These are phyloP conservation scores for Arctium minus DNA, from an alignment of 129 eudicot genomes.

Conservation along the genomic window DNA sequence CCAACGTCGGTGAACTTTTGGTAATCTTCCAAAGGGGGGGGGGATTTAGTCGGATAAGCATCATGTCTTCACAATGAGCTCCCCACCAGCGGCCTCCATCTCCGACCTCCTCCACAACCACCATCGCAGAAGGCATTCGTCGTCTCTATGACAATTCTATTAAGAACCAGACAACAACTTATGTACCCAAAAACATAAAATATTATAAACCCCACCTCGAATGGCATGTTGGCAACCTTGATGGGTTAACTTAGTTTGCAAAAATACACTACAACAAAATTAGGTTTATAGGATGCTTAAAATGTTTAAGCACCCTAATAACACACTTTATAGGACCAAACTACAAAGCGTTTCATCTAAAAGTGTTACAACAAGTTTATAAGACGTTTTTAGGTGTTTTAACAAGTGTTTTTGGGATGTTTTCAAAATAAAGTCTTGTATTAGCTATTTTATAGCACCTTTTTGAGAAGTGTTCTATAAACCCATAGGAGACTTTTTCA, in stretches of 20 bases:
- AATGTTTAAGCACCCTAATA: too few relatives aligned
- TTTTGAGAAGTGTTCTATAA: too few relatives aligned
- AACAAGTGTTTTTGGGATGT: too few relatives aligned
- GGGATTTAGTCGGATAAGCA: too few relatives aligned
- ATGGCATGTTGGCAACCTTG: not conserved
- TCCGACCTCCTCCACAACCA: not conserved
- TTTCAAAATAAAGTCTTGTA: too few relatives aligned
- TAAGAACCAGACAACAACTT: not conserved
- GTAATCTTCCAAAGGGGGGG: not conserved
- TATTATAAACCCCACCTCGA: not conserved
- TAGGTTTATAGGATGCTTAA: too few relatives aligned
- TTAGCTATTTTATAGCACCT: too few relatives aligned
- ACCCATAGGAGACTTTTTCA: too few relatives aligned
- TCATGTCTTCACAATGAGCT: not conserved
- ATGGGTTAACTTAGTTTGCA: not conserved
- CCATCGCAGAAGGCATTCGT: not conserved
- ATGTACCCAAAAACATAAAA: not conserved
- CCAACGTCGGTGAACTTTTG: not conserved
- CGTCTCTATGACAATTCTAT: not conserved
- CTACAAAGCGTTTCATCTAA: too few relatives aligned
- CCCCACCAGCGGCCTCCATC: not conserved
- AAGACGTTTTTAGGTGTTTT: too few relatives aligned
- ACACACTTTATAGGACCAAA: too few relatives aligned
- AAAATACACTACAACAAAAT: not conserved
- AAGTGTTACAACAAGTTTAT: too few relatives aligned